Base-by-base conservation (phyloP, 345 rosid genomes). In the Eutrema japonicum region DNA sequence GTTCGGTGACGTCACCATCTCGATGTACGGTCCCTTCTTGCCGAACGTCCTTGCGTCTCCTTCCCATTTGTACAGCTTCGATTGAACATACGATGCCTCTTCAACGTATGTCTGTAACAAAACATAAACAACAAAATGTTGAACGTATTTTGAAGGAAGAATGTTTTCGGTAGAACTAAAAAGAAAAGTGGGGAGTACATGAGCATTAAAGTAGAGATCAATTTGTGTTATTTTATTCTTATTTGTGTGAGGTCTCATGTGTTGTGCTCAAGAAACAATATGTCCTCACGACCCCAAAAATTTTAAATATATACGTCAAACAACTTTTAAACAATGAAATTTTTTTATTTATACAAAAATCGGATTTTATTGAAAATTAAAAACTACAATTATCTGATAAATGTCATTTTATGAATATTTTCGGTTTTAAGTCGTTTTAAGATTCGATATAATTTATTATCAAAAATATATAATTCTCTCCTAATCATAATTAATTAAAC, bases 1-100 rank as follows among this genome's bases (percentile, higher is more conserved):
- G 80, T 85, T 88, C 0, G 96, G 98, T 26, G 96, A 82, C 1
- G 88, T 89, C 29, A 91, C 82, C 35, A 88, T 10, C 84, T 94
- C 96, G 4, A 94, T 78, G 68, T 84, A 88, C 9, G 90, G 84
- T 29, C 81, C 92, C 1, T 83, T 77, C 56, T 80, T 80, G 37
- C 85, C 80, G 57, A 71, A 94, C 11, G 51, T 55, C 36, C 61
- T 64, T 16, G 16, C 16, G 16, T 16, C 16, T 16, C 16, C 16
- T 16, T 16, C 16, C 16, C 16, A 16, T 16, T 82, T 80, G 75
- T 87, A 89, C 2, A 91, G 79, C 40, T 82, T 66, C 22, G 96
- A 88, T 5, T 69, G 71, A 49, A 88, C 64, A 67, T 78, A 82
- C 3, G 84, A 77, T 12, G 85, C 61, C 71, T 81, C 85, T n/a